Evolutionary conservation across 2,329 filamentous ascomycete species (phyloP).

Genomic region (Fusarium sp.): DNA sequence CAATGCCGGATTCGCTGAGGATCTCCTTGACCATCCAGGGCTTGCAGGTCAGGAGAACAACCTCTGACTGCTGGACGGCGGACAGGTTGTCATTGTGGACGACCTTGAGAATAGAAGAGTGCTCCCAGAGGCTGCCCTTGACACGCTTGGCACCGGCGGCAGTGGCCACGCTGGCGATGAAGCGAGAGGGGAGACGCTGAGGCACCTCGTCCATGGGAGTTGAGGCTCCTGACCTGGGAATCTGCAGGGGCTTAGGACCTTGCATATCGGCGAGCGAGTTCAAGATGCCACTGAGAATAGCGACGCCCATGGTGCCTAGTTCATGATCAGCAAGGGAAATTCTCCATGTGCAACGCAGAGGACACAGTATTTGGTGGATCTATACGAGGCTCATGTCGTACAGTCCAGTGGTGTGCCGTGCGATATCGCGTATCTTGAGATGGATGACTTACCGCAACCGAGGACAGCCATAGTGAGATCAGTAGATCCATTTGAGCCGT

Average conservation of each 20-base stretch:
- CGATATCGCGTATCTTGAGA: conserved; percentile 6
- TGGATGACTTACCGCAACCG: conserved; percentile 75
- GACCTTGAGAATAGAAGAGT: conserved; percentile 72
- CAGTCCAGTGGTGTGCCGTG: not conserved
- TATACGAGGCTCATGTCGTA: not conserved
- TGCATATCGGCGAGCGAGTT: conserved; percentile 71
- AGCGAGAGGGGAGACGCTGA: conserved; percentile 74
- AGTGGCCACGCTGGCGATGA: conserved; percentile 84
- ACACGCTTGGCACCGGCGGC: conserved; percentile 77
- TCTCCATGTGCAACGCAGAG: not conserved
- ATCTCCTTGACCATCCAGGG: conserved; percentile 79
- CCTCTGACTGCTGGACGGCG: conserved; percentile 75
- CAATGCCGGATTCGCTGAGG: conserved; percentile 75
- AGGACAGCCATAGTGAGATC: conserved; percentile 82
- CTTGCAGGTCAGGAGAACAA: conserved; percentile 85
- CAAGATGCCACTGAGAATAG: conserved; percentile 85
- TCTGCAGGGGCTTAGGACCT: conserved; percentile 59
- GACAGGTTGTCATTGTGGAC: conserved; percentile 78
- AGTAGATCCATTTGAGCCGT: conserved; percentile 49
- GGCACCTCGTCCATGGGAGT: conserved; percentile 63
- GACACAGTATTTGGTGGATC: conserved; percentile 6
- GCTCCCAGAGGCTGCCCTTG: conserved; percentile 71
- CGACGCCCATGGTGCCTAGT: conserved; percentile 85
- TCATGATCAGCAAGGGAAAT: conserved; percentile 23
- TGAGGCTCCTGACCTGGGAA: conserved; percentile 54